A percentile compares a stretch with the other conserved stretches of the same genome.
phyloP scores from a whole-genome alignment of 306 rosid species.

The Lagenaria siceraria region DNA sequence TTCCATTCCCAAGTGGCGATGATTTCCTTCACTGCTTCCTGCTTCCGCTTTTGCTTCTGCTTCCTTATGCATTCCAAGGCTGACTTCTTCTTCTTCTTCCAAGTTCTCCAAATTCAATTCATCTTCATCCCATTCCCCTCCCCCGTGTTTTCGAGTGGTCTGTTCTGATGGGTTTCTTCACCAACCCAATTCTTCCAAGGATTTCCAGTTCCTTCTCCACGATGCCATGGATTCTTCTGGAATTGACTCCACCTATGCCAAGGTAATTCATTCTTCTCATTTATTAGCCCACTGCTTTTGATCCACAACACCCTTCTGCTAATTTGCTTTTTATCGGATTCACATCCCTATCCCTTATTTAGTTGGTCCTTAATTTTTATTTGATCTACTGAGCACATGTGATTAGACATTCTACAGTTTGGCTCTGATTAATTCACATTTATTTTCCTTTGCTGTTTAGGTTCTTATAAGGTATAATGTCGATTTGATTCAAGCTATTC shows the following conservation, averaged over 20 bases:
- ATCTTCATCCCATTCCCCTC: constrained; percentile 10
- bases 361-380: neutral
- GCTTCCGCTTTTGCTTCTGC: neutral
- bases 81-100: neutral
- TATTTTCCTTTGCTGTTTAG: neutral
- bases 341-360: neutral
- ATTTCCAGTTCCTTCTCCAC: constrained; percentile 51
- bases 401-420: neutral
- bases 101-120: constrained; percentile 25
- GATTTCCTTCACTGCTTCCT: neutral
- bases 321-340: too few relatives aligned
- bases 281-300: neutral
- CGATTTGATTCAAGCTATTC: neutral
- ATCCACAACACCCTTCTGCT: neutral
- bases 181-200: constrained; percentile 10
- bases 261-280: constrained; percentile 23
- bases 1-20: neutral
- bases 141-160: constrained; percentile 17
- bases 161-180: constrained; percentile 25
- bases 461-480: neutral
- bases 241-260: constrained; percentile 53
- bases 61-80: neutral
- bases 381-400: neutral
- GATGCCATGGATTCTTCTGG: constrained; percentile 79
- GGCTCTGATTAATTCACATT: neutral